Percentiles rank a stretch among this genome's conserved stretches.
phyloP scores from a whole-genome alignment of 2,329 filamentous ascomycete genomes.

The Fusarium algeriense region DNA sequence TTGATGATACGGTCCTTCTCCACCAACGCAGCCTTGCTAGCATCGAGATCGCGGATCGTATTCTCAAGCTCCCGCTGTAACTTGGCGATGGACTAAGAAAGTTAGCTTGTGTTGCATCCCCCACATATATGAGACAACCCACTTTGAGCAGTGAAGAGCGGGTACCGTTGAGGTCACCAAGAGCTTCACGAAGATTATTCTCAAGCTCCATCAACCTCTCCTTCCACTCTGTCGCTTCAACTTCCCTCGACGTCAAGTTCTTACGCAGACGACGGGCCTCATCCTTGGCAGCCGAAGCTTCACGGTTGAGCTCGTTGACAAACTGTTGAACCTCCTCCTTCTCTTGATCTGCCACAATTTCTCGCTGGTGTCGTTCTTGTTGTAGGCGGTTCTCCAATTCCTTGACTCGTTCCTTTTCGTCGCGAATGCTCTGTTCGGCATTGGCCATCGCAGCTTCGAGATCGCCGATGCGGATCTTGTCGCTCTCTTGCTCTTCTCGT shows the following conservation, averaged over 20 bases:
- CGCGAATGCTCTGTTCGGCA: slow-evolving; percentile 82
- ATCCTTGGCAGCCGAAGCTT: slow-evolving; percentile 85
- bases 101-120: slow-evolving; percentile 29
- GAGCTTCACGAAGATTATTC: slow-evolving; percentile 84
- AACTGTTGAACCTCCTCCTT: slow-evolving; percentile 96
- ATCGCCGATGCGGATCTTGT: slow-evolving; percentile 98
- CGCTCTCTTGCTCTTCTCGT: slow-evolving; percentile 93
- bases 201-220: slow-evolving; percentile 91
- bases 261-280: slow-evolving; percentile 86
- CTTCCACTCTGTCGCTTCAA: slow-evolving; percentile 92
- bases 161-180: slow-evolving; percentile 90
- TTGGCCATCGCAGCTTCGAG: slow-evolving; percentile 85
- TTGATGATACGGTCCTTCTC: slow-evolving; percentile 93
- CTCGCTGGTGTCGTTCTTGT: slow-evolving; percentile 86
- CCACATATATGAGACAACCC: slow-evolving; percentile 39
- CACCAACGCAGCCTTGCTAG: slow-evolving; percentile 79
- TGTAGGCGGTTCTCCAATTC: slow-evolving; percentile 81
- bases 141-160: slow-evolving; percentile 86
- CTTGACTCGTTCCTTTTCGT: slow-evolving; percentile 81
- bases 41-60: slow-evolving; percentile 84
- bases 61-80: slow-evolving; percentile 89
- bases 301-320: slow-evolving; percentile 90
- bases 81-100: slow-evolving; percentile 79
- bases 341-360: slow-evolving; percentile 86
- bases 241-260: slow-evolving; percentile 83